Evolutionary conservation across 2,329 filamentous ascomycete genomes (phyloP), one percentile per base, ranked within the genome.

Genomic region (Colletotrichum sp.): DNA sequence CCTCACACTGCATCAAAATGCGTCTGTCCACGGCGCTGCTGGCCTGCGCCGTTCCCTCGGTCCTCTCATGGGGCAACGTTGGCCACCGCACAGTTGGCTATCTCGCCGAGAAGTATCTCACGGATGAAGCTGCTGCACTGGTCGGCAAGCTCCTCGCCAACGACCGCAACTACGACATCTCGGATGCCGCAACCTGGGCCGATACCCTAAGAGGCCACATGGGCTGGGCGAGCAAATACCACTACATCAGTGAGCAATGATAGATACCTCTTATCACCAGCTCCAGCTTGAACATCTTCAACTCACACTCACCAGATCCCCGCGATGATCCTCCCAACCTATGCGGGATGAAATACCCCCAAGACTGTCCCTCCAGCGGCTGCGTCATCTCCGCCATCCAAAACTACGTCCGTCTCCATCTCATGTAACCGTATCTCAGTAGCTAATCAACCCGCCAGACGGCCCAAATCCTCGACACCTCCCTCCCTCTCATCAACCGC

Each of bases 401-500:
- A 36, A 77, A 77, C 68, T 76, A 75, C 43, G 73, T 75, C 3
- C 7, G 62, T n/a, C 21, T n/a, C 21, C 21, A 24, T 24, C 21
- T 24, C 21, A 24, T 24, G 21, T 14, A 34, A 28, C 26, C 24
- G 26, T 28, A 28, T 28, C 26, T 28, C 26, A 2, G 26, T 28
- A 28, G 26, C 69, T 73, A 7, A 75, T n/a, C 5, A 12, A 0
- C 4, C 9, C 7, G n/a, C 43, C 21, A 75, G 73, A 75, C 73
- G 16, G 62, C 73, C 21, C 73, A 75, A 62, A 75, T 75, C 21
- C 73, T 75, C 32, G 73, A 75, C 48, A 75, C 73, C 4, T 63
- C 63, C 28, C 73, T 75, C 34, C 69, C 73, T 69, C 89, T 82
- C 73, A 77, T 80, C 75, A 78, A 77, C 72, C 78, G 76, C 30